Base-by-base conservation (phyloP, 257 asterid species). In the Henckelia pumila region DNA sequence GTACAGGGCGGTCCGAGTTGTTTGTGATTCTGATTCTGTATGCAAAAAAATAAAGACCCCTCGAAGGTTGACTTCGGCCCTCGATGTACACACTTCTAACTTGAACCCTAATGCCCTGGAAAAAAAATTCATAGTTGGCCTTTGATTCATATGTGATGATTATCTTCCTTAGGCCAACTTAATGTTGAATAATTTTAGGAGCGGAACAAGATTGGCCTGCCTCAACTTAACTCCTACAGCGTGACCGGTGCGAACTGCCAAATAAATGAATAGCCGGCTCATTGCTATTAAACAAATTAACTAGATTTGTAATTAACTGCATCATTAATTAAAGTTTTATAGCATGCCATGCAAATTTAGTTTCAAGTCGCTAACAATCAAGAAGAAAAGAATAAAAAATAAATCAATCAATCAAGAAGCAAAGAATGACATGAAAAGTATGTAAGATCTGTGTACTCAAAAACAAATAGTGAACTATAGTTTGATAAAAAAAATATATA, bases 21-120 rank as follows among this genome's bases (percentile, higher is more conserved):
- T 89, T 92, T 78, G 84, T 81, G 81, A 92, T 83, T 81, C 95
- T 82, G 63, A 89, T 87, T 76, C 92, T 83, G 71, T 89, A 92
- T n/a, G 98, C 95, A 56, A 79, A 92, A 68, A 85, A 81, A 62
- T 89, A 92, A 59, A 78, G 85, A 53, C 88, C 98, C 75, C 79
- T 89, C 35, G 89, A 82, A 57, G 96, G 98, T 70, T 87, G 92
- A 74, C 96, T 89, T 74, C 95, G 79, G 32, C 89, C 77, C 74
- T 88, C 92, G 26, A 92, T 79, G 68, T 88, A 88, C 7, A 87
- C 89, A 57, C 98, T 92, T 82, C 95, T 81, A 57, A 92, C 96
- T 87, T 89, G 95, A 73, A 89, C 95, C 71, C 92, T 77, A 69
- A 92, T 63, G 24, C 95, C 95, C 98, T 92, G 81, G 28, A 71